Percentiles rank a stretch among this genome's conserved stretches.
phyloP scores from a whole-genome alignment of 306 rosid genomes.

The Rubus idaeus region DNA sequence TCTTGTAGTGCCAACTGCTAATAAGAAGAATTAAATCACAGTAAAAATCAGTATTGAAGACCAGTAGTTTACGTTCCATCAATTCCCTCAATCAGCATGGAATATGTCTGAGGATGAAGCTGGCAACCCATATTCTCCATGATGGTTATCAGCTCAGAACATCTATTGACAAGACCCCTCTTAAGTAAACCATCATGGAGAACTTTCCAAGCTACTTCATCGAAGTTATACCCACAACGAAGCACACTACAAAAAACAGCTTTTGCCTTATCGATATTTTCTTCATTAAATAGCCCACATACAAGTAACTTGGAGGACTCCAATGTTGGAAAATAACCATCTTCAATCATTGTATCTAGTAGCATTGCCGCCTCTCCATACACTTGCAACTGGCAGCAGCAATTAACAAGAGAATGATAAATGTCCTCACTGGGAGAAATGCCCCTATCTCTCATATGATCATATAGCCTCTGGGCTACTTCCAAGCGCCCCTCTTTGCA shows the following conservation, averaged over 20 bases:
- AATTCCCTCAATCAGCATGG: slow-evolving; percentile 32
- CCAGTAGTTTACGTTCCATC: slow-evolving; percentile 16
- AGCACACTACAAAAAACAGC: not conserved
- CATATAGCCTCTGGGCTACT: slow-evolving; percentile 46
- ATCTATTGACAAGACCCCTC: slow-evolving; percentile 50
- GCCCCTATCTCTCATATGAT: slow-evolving; percentile 56
- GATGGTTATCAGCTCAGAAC: slow-evolving; percentile 52
- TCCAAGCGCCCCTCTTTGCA: slow-evolving; percentile 54
- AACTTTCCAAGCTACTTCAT: slow-evolving; percentile 59
- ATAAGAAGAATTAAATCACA: too few relatives aligned
- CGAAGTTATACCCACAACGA: not conserved
- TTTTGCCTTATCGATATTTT: slow-evolving; percentile 50
- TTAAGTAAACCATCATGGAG: slow-evolving; percentile 65
- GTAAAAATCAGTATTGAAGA: too few relatives aligned
- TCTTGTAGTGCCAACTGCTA: too few relatives aligned
- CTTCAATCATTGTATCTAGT: slow-evolving; percentile 59
- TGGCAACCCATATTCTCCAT: slow-evolving; percentile 63
- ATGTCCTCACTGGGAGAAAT: slow-evolving; percentile 46
- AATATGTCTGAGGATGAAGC: slow-evolving; percentile 60
- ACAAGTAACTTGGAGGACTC: slow-evolving; percentile 66
- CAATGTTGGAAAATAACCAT: slow-evolving; percentile 55
- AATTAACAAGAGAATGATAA: slow-evolving; percentile 32
- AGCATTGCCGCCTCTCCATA: slow-evolving; percentile 50
- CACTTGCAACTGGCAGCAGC: not conserved
- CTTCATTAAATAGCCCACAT: slow-evolving; percentile 60